A percentile compares a stretch with the other conserved stretches of the same genome.
phyloP scores from a whole-genome alignment of 768 basidiomycete genomes.

The Termitomyces sp. region DNA sequence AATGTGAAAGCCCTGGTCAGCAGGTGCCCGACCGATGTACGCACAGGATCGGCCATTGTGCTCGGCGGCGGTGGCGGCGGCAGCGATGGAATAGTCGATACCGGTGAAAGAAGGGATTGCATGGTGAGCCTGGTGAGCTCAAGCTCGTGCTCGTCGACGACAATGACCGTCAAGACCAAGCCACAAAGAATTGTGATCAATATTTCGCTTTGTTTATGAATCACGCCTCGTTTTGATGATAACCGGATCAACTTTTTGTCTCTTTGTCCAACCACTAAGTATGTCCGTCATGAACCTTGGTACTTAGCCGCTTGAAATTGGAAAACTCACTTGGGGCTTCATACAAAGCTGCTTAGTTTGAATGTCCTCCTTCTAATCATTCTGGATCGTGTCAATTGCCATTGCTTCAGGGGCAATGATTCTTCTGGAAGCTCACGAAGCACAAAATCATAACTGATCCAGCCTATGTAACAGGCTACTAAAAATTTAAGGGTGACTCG shows the following conservation, averaged over 20 bases:
- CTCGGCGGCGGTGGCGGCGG: constrained; percentile 10
- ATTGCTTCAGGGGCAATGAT: no score
- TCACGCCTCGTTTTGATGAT: constrained; percentile 4
- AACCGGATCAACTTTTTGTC: constrained; percentile 3
- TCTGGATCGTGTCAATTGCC: no score
- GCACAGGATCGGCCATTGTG: constrained; percentile 42
- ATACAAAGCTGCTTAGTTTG: no score
- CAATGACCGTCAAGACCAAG: constrained; percentile 17
- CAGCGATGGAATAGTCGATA: constrained; percentile 12
- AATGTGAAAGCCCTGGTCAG: constrained; percentile 58
- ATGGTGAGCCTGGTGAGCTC: constrained; percentile 21
- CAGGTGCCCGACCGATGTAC: constrained; percentile 65
- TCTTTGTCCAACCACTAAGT: no score
- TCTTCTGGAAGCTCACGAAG: background rate
- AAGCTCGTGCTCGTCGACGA: constrained; percentile 16
- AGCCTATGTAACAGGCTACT: background rate
- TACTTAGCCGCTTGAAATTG: no score
- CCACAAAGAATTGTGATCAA: constrained; percentile 9
- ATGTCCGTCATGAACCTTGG: no score
- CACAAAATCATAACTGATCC: background rate
- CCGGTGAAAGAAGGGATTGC: constrained; percentile 23
- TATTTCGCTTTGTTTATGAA: constrained; percentile 12
- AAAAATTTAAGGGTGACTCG: background rate
- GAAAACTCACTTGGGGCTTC: no score
- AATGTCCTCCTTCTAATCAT: no score